These are phyloP conservation scores for Fraxinus pennsylvanica DNA, from an alignment of 257 asterid genomes.

Conservation along the genomic window DNA sequence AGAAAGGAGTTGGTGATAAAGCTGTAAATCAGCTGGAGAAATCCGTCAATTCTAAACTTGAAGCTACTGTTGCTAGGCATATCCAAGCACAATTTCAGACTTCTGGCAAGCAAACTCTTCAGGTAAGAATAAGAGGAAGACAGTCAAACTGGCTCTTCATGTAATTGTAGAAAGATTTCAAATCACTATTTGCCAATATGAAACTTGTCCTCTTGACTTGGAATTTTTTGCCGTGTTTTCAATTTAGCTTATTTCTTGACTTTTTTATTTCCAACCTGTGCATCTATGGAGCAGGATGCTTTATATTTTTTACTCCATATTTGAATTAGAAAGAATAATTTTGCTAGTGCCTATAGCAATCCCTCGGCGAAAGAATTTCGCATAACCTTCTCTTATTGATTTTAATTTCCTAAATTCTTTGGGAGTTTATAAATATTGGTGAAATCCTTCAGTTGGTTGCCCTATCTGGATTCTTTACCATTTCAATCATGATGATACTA, in stretches of 20 bases:
- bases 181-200: background rate
- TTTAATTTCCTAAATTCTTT: too few relatives aligned
- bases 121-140: slow-evolving; percentile 43
- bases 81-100: slow-evolving; percentile 90
- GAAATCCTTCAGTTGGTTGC: too few relatives aligned
- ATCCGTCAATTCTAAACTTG: slow-evolving; percentile 82
- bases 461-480: too few relatives aligned
- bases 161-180: background rate
- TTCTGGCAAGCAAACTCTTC: slow-evolving; percentile 96
- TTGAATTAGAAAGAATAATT: too few relatives aligned
- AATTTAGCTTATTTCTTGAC: background rate
- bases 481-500: too few relatives aligned
- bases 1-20: slow-evolving; percentile 97
- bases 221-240: background rate
- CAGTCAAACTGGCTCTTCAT: background rate
- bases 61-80: slow-evolving; percentile 77
- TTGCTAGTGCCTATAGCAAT: too few relatives aligned
- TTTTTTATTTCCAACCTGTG: too few relatives aligned
- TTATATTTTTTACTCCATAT: too few relatives aligned
- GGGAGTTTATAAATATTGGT: too few relatives aligned
- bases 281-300: too few relatives aligned
- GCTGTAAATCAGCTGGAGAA: slow-evolving; percentile 87
- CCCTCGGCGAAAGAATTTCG: too few relatives aligned
- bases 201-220: background rate
- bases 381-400: too few relatives aligned